Evolutionary conservation across 2,329 filamentous ascomycete species (phyloP).

Genomic region (Colletotrichum higginsianum): DNA sequence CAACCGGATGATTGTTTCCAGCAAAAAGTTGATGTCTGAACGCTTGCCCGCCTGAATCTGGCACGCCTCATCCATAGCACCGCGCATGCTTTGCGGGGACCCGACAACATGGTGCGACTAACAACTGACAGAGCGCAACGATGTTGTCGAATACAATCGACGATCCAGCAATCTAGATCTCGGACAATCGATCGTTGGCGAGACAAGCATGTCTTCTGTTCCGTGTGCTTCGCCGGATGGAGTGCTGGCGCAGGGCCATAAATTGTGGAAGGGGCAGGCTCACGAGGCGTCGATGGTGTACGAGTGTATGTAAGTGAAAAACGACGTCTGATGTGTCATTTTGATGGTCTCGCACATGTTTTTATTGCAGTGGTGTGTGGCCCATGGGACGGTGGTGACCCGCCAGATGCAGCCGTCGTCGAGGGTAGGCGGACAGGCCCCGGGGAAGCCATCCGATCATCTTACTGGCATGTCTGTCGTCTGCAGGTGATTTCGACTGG

Average conservation of each 20-base stretch:
- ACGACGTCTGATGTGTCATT: slow-evolving; percentile 38
- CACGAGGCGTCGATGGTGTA: slow-evolving; percentile 23
- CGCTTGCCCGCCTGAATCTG: slow-evolving; percentile 7
- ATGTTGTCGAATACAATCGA: slow-evolving; percentile 3
- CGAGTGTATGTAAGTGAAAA: slow-evolving; percentile 29
- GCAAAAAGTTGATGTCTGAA: not conserved
- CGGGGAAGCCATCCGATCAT: slow-evolving; percentile 40
- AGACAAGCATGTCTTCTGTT: slow-evolving; percentile 19
- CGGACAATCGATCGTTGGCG: slow-evolving; percentile 35
- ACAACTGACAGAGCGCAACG: not conserved
- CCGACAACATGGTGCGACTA: slow-evolving; percentile 16
- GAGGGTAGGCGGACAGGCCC: slow-evolving; percentile 28
- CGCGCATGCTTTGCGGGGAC: slow-evolving; percentile 6
- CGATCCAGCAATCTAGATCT: slow-evolving; percentile 35
- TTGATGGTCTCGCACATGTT: slow-evolving; percentile 22
- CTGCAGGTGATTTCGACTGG: slow-evolving; percentile 36
- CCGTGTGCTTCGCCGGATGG: slow-evolving; percentile 15
- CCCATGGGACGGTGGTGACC: not conserved
- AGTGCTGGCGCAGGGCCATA: not conserved
- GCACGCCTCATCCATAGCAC: not conserved
- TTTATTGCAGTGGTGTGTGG: slow-evolving; percentile 9
- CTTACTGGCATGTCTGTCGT: slow-evolving; percentile 30
- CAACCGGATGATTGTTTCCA: not conserved
- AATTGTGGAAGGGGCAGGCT: slow-evolving; percentile 8
- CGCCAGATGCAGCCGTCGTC: slow-evolving; percentile 23